Evolutionary conservation across 331 rosid genomes (phyloP), one percentile per base, ranked within the genome.

Genomic region (Quercus tomentella): DNA sequence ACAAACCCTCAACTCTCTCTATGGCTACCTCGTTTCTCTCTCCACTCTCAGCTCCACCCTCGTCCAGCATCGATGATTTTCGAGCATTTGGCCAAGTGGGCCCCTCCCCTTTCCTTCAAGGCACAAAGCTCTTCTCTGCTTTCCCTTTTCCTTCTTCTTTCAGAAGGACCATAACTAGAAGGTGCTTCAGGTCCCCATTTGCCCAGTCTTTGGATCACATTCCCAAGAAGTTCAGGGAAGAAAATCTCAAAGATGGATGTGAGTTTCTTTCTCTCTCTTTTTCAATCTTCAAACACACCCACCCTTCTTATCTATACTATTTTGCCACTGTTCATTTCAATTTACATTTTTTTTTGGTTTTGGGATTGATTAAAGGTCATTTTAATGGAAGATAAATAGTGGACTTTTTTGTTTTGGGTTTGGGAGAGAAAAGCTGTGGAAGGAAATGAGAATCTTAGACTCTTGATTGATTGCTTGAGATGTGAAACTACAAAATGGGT

Each of bases 161-260:
- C 45, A 80, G 66, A 30, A 72, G 62, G 41, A 57, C 63, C 21
- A 18, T 72, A 5, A 1, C 82, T 79, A 85, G 82, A 8, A 76
- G 90, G 56, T 37, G 83, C 86, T 86, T 85, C 81, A 76, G 52
- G 18, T 72, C 88, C 31, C 84, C 86, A n/a, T 75, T 73, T 7
- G 86, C 86, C 15, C 87, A 56, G 80, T 90, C 98, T 52, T 78
- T 91, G 77, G 85, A 89, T 81, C 84, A 85, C 78, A 82, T 96
- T 63, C 99, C 99, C 57, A 90, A 90, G 78, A 86, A 96, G 85
- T 93, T 96, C 88, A 76, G 92, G 76, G 76, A 86, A 84, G 92
- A 90, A 78, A 96, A 96, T 82, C 97, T 96, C 80, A 89, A 84
- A 49, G 98, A 91, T 83, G 99, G 97, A 76, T 83, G 99, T 96